Conservation (phyloP, 2,329 filamentous ascomycete species). For the Xylaria arbuscula region DNA sequence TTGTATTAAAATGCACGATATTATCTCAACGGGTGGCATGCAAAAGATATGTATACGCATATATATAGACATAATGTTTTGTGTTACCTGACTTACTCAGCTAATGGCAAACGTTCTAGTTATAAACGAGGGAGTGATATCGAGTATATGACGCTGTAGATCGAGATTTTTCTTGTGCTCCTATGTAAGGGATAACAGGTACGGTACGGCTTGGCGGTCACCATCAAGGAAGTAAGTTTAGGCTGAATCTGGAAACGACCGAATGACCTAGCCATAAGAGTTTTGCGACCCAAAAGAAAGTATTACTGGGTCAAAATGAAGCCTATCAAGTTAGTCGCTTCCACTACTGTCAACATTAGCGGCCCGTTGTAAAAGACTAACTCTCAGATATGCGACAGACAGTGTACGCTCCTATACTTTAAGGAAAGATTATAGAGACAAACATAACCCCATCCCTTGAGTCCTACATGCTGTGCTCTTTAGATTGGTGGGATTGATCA, state of each 20-base stretch:
- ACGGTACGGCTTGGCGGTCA: too few species aligned
- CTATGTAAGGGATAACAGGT: background rate
- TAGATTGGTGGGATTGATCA: too few species aligned
- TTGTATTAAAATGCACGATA: background rate
- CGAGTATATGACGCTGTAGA: background rate
- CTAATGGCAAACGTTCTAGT: background rate
- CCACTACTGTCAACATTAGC: too few species aligned
- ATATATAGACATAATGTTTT: background rate
- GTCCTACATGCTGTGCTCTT: too few species aligned
- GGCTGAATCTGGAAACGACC: background rate
- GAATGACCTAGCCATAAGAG: background rate
- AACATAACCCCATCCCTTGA: too few species aligned
- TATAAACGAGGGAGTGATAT: background rate
- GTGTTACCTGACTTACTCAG: background rate
- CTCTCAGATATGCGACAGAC: background rate
- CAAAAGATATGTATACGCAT: background rate
- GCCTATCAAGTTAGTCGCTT: too few species aligned
- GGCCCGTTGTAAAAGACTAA: background rate
- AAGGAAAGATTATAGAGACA: too few species aligned
- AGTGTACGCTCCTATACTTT: too few species aligned
- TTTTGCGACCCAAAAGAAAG: background rate
- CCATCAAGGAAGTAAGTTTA: background rate
- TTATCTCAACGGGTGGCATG: background rate
- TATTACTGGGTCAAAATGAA: background rate
- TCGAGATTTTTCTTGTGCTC: background rate